A percentile compares a stretch with the other conserved stretches of the same genome.
Evolutionary conservation across 2,329 filamentous ascomycete species (phyloP).

Genomic region (Monascus ruber): DNA sequence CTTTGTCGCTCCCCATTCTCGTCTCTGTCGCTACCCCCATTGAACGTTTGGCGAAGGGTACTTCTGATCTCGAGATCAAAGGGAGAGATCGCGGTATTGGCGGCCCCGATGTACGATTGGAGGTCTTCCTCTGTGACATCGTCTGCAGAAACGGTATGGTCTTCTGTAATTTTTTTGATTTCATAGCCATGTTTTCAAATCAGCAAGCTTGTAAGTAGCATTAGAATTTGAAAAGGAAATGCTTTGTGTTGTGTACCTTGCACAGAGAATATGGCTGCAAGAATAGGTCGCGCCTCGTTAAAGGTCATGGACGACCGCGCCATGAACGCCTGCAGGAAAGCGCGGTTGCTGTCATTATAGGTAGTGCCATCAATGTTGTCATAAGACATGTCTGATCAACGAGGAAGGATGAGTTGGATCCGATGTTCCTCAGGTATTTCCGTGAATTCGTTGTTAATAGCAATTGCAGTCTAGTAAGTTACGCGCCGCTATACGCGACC

Average conservation of each 20-base stretch:
- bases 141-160: slow-evolving; percentile 40
- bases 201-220: neutral
- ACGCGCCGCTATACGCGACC: too few relatives aligned
- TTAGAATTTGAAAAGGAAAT: neutral
- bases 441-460: too few relatives aligned
- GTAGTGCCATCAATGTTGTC: slow-evolving; percentile 7
- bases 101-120: slow-evolving; percentile 53
- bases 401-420: too few relatives aligned
- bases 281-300: slow-evolving; percentile 57
- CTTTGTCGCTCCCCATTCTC: slow-evolving; percentile 1
- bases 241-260: slow-evolving; percentile 27
- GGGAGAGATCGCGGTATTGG: slow-evolving; percentile 60
- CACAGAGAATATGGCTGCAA: slow-evolving; percentile 64
- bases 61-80: slow-evolving; percentile 84
- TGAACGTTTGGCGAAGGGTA: slow-evolving; percentile 55
- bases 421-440: too few relatives aligned
- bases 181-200: too few relatives aligned
- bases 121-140: slow-evolving; percentile 61
- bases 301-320: slow-evolving; percentile 67
- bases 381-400: too few relatives aligned
- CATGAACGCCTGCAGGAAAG: slow-evolving; percentile 83
- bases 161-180: slow-evolving; percentile 20
- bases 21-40: slow-evolving; percentile 13
- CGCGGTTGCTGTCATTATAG: slow-evolving; percentile 62
- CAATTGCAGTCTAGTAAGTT: too few relatives aligned